Evolutionary conservation across 1,139 yeast genomes (phyloP).

Genomic region (Torulaspora globosa): DNA sequence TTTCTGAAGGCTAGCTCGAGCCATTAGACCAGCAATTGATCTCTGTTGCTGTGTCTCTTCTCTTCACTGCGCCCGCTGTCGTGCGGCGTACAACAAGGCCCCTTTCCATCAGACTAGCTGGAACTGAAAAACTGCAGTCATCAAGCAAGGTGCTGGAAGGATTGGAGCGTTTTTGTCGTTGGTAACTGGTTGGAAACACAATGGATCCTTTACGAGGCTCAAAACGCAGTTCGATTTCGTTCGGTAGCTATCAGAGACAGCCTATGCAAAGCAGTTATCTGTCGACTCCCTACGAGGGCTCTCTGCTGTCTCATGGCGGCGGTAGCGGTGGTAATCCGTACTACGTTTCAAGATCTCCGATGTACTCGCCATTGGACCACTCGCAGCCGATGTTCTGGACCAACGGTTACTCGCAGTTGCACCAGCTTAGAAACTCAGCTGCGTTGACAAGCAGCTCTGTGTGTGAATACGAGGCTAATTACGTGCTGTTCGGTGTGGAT

Average conservation of each 20-base stretch:
- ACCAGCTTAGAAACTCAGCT: conserved; percentile 20
- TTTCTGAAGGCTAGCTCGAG: neutral
- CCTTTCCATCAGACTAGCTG: neutral
- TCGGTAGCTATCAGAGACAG: conserved; percentile 32
- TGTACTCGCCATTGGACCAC: conserved; percentile 32
- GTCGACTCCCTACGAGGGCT: conserved; percentile 15
- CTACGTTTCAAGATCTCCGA: conserved; percentile 26
- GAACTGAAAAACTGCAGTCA: neutral
- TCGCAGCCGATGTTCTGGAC: conserved; percentile 19
- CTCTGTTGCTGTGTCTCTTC: neutral
- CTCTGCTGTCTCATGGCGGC: conserved; percentile 4
- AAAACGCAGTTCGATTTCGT: conserved; percentile 34
- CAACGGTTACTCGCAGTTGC: conserved; percentile 20
- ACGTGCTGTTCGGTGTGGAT: conserved; percentile 34
- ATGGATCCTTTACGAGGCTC: conserved; percentile 31
- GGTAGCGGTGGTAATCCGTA: conserved; percentile 11
- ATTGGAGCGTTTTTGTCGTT: neutral
- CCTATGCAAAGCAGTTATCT: conserved; percentile 16
- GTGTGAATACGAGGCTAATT: conserved; percentile 31
- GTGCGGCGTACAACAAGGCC: conserved; percentile 1
- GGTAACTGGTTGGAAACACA: neutral
- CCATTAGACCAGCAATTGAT: neutral
- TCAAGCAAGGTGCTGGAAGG: neutral
- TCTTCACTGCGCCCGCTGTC: neutral
- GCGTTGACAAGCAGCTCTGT: conserved; percentile 14